Conservation (phyloP, 2,329 filamentous ascomycete genomes). For the Taxawa tesnikishii region DNA sequence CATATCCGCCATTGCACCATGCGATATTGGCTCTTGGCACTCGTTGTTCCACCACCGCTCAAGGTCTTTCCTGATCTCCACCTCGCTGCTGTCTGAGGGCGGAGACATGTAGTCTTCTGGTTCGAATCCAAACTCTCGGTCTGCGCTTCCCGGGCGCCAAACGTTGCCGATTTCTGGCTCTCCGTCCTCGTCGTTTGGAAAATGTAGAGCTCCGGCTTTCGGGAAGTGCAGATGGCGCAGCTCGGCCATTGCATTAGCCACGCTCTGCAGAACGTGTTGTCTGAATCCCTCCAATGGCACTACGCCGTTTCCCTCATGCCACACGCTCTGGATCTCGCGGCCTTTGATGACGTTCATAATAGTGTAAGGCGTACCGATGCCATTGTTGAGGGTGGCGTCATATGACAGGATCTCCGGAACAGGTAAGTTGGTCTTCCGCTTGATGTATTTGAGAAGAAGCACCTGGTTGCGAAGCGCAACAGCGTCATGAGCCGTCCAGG, state of each 20-base stretch:
- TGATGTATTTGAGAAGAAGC: background rate
- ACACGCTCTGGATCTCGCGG: background rate
- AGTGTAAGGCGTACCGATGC: background rate
- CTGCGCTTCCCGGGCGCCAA: background rate
- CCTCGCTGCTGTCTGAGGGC: background rate
- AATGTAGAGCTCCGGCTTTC: background rate
- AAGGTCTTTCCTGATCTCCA: background rate
- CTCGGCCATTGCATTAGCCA: background rate
- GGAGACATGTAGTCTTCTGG: background rate
- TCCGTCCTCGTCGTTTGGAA: background rate
- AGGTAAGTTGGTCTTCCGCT: background rate
- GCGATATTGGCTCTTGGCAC: background rate
- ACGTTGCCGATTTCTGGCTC: background rate
- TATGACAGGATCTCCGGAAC: background rate
- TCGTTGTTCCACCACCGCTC: background rate
- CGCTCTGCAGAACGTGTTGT: constrained; percentile 1
- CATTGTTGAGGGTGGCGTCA: background rate
- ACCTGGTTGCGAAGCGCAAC: background rate
- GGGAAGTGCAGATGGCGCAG: background rate
- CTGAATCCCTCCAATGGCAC: background rate
- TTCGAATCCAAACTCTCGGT: background rate
- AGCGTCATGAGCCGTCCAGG: background rate
- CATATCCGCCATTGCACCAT: background rate
- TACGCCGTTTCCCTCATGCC: background rate
- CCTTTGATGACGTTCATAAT: background rate